A percentile compares a stretch with the other conserved stretches of the same genome.
These are phyloP conservation scores for Acanthamoeba culbertsoni DNA, from an alignment of 208 protist genomes.

Conservation along the genomic window DNA sequence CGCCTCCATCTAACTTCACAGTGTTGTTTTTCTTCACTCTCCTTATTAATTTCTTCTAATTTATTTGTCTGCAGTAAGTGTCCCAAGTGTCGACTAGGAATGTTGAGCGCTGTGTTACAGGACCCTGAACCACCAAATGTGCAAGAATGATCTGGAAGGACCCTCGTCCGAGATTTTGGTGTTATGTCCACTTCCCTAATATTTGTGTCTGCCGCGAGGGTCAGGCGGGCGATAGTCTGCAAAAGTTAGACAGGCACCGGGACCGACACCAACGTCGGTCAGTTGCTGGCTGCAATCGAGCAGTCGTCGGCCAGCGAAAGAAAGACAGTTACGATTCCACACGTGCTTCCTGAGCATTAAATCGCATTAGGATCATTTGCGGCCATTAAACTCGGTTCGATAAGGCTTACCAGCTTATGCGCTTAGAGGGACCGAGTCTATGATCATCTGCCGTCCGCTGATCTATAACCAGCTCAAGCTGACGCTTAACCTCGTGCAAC, in stretches of 20 bases:
- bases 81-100: too few relatives aligned
- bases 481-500: not conserved
- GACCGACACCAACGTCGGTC: not conserved
- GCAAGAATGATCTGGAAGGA: too few relatives aligned
- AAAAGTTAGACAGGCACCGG: not conserved
- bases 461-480: not conserved
- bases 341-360: not conserved
- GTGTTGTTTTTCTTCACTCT: not conserved
- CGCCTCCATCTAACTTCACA: not conserved
- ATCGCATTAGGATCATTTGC: not conserved
- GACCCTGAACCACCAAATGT: too few relatives aligned
- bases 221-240: not conserved
- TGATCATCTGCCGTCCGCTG: not conserved
- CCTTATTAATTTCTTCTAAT: not conserved
- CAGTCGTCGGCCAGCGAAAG: not conserved
- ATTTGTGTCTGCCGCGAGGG: not conserved
- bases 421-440: not conserved
- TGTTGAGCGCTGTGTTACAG: too few relatives aligned
- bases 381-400: not conserved
- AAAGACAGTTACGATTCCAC: not conserved
- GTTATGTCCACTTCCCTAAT: not conserved
- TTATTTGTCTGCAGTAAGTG: not conserved
- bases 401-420: not conserved
- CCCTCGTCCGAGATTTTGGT: too few relatives aligned
- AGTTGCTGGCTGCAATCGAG: not conserved